Base-by-base conservation (phyloP, 306 rosid genomes). In the Cotoneaster glaucophyllus region DNA sequence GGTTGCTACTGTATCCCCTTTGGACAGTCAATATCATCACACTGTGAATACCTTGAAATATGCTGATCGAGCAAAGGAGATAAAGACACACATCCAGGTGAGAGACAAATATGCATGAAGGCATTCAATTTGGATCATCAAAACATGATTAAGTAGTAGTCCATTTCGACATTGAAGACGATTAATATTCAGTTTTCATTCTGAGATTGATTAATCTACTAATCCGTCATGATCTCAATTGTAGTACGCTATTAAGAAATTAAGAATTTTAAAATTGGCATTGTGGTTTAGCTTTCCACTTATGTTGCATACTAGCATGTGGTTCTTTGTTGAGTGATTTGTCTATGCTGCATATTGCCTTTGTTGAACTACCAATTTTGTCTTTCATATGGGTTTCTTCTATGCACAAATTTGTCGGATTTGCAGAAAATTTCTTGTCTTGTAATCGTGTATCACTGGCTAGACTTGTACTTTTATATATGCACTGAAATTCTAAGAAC, bases 51-150 rank as follows among this genome's bases (percentile, higher is more conserved):
- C 92, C 62, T 80, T 88, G 85, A 88, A 88, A 70, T 88, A 88
- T 76, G 92, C 92, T 41, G 92, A 88, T 74, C 82, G 90, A 66
- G 92, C 92, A 28, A 88, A 88, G 83, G 92, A 88, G 76, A 88
- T 86, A 80, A 88, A 86, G 84, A 88, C 90, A 63, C 90, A 88
- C 72, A 85, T 88, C 54, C 92, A 86, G 92, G 92, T 85, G 63
- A 74, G 79, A 70, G 67, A 73, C 54, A 58, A 58, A 11, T 43
- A 64, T 64, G 53, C 24, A 15, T 11, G 15, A 26, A 21, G 17
- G 52, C 43, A 34, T 73, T 11, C 64, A 18, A 15, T 22, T 56
- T 72, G 25, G 25, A 43, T 37, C 54, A 39, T 59, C 28, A 73
- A 41, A 11, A 59, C 41, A 59, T 22, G 21, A 59, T 73, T 59